Evolutionary conservation across 257 asterid genomes (phyloP).

Genomic region (Solanum peruvianum): DNA sequence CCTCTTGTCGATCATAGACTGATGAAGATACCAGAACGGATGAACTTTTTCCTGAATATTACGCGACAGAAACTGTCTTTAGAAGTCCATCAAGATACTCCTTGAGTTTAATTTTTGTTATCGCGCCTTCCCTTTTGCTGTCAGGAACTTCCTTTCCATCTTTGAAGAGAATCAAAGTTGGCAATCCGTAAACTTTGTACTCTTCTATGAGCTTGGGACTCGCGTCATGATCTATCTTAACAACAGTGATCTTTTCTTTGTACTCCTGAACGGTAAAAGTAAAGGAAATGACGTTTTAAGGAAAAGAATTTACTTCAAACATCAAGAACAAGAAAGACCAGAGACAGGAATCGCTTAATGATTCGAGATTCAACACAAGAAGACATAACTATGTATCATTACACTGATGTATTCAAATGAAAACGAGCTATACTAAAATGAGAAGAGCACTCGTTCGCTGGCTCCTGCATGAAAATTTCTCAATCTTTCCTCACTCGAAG

Average conservation of each 20-base stretch:
- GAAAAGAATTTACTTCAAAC: not conserved
- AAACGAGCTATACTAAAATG: not conserved
- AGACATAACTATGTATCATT: not conserved
- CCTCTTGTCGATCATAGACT: not conserved
- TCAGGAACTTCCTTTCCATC: constrained; percentile 62
- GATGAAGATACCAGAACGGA: not conserved
- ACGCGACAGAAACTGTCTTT: constrained; percentile 32
- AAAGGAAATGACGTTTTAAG: not conserved
- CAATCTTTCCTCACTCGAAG: not conserved
- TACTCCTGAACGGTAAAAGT: constrained; percentile 38
- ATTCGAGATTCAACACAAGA: not conserved
- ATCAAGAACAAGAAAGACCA: not conserved
- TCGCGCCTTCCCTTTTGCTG: constrained; percentile 87
- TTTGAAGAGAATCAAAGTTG: constrained; percentile 59
- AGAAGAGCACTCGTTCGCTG: not conserved
- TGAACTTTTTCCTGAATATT: not conserved
- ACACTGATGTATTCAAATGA: not conserved
- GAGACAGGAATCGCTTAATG: not conserved
- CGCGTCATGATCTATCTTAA: constrained; percentile 72
- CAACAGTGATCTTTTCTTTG: constrained; percentile 55
- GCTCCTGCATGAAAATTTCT: not conserved
- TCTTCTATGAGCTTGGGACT: constrained; percentile 70
- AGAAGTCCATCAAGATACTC: constrained; percentile 49
- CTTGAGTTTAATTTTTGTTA: constrained; percentile 63
- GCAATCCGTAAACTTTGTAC: constrained; percentile 82